Base-by-base conservation (phyloP, 345 rosid species). In the Aegle marmelos region DNA sequence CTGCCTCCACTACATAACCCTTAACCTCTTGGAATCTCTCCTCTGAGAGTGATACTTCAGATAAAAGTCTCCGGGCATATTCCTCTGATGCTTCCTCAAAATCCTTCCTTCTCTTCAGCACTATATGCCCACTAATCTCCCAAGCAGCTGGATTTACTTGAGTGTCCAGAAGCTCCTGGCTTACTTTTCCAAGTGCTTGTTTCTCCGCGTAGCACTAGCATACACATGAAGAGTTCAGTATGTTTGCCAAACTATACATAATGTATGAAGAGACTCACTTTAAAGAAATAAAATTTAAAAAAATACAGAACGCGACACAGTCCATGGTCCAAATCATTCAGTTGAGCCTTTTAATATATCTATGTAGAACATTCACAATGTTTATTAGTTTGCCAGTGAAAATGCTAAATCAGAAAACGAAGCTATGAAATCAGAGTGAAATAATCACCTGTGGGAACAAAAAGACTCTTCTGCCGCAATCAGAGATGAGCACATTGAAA, bases 121-220 rank as follows among this genome's bases (percentile, higher is more conserved):
- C 91, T 61, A 90, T 82, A 68, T 86, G 93, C 25, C 90, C 90
- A 33, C 90, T 76, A 17, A 85, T 89, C 78, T 89, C 92, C 90
- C 92, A 87, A 57, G 80, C 82, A 0, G 88, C 89, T 19, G 92
- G 88, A 73, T 87, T 89, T 67, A 85, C 90, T 70, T 81, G 86
- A 21, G 89, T 84, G 60, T 89, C 87, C 64, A 85, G 82, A 39
- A 87, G 80, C 77, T 87, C 89, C 66, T 74, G 39, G 77, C 82
- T 85, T 41, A 85, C 87, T 72, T 89, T 79, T 48, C 87, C 88
- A 16, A 81, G 83, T 45, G 89, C 92, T 79, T 85, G 92, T 66
- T 85, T 87, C 90, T 85, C 89, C 0, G 92, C 89, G 67, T 82
- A 85, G 67, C 92, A 82, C 88, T 88, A 81, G 17, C 39, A 50